Conservation (phyloP, 305 asterid species). For the Ilex paraguariensis region DNA sequence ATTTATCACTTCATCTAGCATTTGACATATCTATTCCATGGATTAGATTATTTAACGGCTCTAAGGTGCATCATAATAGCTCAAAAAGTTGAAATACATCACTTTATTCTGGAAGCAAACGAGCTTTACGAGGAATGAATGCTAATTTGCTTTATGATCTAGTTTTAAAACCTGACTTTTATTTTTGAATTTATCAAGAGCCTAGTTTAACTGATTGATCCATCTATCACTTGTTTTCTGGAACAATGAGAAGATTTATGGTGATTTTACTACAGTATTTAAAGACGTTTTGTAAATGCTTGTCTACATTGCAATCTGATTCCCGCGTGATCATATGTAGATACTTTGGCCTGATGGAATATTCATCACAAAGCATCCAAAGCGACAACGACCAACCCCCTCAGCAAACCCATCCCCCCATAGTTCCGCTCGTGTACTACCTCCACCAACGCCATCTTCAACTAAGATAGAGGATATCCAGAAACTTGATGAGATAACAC, state of each 20-base stretch:
- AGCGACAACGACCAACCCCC: conserved; percentile 57
- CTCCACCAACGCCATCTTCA: conserved; percentile 48
- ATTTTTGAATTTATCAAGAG: too few species aligned
- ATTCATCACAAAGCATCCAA: conserved; percentile 94
- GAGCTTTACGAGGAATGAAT: too few species aligned
- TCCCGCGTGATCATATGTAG: conserved; percentile 22
- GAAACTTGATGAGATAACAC: conserved; percentile 54
- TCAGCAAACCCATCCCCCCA: conserved; percentile 41
- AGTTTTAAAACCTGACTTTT: too few species aligned
- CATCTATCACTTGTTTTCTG: background rate
- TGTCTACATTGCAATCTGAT: background rate
- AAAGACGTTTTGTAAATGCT: background rate
- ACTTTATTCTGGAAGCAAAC: too few species aligned
- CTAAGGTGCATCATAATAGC: too few species aligned
- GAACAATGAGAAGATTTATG: background rate
- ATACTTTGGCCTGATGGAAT: conserved; percentile 98
- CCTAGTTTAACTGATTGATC: too few species aligned
- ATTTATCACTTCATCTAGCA: too few species aligned
- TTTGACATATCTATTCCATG: too few species aligned
- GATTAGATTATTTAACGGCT: too few species aligned
- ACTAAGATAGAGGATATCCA: conserved; percentile 42
- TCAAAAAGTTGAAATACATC: too few species aligned
- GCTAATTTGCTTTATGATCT: too few species aligned
- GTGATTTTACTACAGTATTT: too few species aligned
- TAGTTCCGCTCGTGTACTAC: conserved; percentile 30